These are phyloP conservation scores for Mychonastes homosphaera DNA, from an alignment of 139 green algal species.

Conservation along the genomic window DNA sequence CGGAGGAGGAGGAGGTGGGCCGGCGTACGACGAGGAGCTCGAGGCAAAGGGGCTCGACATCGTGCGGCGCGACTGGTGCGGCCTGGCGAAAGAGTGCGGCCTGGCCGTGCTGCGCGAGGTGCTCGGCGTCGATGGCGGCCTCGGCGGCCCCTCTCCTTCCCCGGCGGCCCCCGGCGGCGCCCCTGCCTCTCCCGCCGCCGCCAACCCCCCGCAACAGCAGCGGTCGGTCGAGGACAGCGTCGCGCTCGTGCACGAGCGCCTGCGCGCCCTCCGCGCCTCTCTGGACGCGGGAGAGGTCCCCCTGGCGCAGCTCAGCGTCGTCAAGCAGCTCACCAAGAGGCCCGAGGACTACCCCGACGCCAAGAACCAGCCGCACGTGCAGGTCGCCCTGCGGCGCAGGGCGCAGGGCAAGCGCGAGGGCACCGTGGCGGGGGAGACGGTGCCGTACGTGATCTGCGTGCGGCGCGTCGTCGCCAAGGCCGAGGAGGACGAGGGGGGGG, in stretches of 20 bases:
- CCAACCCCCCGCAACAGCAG: constrained; percentile 4
- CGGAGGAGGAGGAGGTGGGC: too few relatives aligned
- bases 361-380: constrained; percentile 86
- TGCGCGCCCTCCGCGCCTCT: constrained; percentile 36
- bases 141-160: too few relatives aligned
- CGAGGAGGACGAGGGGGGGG: not conserved
- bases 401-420: constrained; percentile 68
- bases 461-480: not conserved
- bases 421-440: constrained; percentile 67
- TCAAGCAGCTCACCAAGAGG: constrained; percentile 92
- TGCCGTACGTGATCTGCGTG: constrained; percentile 94
- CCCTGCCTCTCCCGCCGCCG: not conserved
- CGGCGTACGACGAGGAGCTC: constrained; percentile 56
- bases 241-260: constrained; percentile 67
- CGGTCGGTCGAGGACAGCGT: constrained; percentile 76
- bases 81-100: constrained; percentile 83
- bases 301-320: constrained; percentile 86
- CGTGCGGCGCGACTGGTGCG: constrained; percentile 94
- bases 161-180: too few relatives aligned
- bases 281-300: constrained; percentile 52
- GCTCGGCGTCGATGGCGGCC: too few relatives aligned
- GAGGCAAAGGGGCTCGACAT: constrained; percentile 98
- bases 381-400: constrained; percentile 75
- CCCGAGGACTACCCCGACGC: constrained; percentile 94
- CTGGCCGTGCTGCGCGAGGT: constrained; percentile 73